Conservation (phyloP, 1,284 basidiomycete species). For the Papiliotrema fonsecae region DNA sequence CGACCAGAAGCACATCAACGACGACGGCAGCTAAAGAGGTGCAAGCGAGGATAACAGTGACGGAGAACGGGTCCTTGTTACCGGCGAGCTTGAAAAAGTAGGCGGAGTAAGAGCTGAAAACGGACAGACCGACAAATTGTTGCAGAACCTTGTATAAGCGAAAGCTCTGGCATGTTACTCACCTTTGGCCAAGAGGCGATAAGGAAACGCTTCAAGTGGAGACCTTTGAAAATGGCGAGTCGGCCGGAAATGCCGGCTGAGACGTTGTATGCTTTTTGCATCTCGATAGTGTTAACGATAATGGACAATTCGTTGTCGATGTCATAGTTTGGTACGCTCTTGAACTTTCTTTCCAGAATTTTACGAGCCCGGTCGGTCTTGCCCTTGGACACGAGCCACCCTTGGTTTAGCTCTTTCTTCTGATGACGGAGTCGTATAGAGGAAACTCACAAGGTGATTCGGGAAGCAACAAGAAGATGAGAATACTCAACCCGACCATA, state of each 20-base stretch:
- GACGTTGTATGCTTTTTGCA: conserved; percentile 9
- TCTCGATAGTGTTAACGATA: conserved; percentile 20
- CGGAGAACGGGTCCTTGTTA: conserved; percentile 24
- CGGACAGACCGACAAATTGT: conserved; percentile 10
- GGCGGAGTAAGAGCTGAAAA: conserved; percentile 12
- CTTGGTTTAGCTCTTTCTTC: not conserved
- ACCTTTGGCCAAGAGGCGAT: conserved; percentile 13
- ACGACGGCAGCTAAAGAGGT: conserved; percentile 13
- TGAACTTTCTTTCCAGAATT: conserved; percentile 14
- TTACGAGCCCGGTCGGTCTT: conserved; percentile 15
- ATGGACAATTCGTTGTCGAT: conserved; percentile 23
- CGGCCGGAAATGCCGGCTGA: not conserved
- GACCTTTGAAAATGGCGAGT: conserved; percentile 4
- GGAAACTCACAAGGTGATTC: conserved; percentile 18
- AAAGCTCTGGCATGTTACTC: not conserved
- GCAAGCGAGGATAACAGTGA: conserved; percentile 17
- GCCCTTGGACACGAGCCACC: conserved; percentile 15
- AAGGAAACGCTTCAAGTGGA: conserved; percentile 14
- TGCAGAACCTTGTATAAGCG: conserved; percentile 1
- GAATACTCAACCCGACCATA: conserved; percentile 10
- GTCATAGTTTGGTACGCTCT: conserved; percentile 23
- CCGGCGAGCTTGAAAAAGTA: conserved; percentile 26
- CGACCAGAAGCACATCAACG: conserved; percentile 14
- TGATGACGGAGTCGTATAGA: not conserved
- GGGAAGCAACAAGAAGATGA: conserved; percentile 17